Percentiles rank a stretch among this genome's conserved stretches.
phyloP scores from a whole-genome alignment of 208 protist genomes.

The Crithidia expoeki region DNA sequence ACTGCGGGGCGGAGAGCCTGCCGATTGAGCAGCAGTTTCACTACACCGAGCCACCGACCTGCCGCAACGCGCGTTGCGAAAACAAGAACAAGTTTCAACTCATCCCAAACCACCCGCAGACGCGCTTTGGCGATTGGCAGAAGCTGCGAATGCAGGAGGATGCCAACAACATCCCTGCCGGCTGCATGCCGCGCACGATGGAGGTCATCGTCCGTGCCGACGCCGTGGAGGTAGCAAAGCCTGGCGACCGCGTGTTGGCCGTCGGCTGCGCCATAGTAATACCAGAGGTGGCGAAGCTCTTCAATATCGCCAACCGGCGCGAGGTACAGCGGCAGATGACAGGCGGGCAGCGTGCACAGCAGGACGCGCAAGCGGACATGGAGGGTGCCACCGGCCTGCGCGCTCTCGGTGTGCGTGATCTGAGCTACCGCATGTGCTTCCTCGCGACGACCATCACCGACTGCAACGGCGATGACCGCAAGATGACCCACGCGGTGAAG shows the following conservation, averaged over 20 bases:
- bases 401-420: conserved; percentile 96
- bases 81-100: conserved; percentile 94
- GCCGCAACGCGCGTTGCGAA: conserved; percentile 88
- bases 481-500: conserved; percentile 87
- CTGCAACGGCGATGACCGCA: conserved; percentile 77
- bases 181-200: conserved; percentile 96
- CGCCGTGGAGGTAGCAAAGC: conserved; percentile 97
- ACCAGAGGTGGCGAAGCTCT: conserved; percentile 96
- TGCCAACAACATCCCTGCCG: conserved; percentile 95
- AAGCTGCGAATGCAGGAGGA: conserved; percentile 97
- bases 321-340: conserved; percentile 90
- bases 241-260: conserved; percentile 97
- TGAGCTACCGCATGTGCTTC: conserved; percentile 98
- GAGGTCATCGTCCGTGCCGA: conserved; percentile 98
- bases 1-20: conserved; percentile 92
- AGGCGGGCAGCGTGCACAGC: conserved; percentile 73
- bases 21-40: conserved; percentile 98
- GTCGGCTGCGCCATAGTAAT: conserved; percentile 98
- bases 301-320: conserved; percentile 77
- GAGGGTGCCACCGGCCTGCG: conserved; percentile 97
- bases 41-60: conserved; percentile 97
- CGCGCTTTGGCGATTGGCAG: conserved; percentile 99
- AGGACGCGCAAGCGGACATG: conserved; percentile 83
- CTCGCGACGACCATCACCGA: conserved; percentile 95
- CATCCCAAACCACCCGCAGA: conserved; percentile 76